Conservation (phyloP, 2,329 filamentous ascomycete genomes). For the Ophiostoma ulmi region DNA sequence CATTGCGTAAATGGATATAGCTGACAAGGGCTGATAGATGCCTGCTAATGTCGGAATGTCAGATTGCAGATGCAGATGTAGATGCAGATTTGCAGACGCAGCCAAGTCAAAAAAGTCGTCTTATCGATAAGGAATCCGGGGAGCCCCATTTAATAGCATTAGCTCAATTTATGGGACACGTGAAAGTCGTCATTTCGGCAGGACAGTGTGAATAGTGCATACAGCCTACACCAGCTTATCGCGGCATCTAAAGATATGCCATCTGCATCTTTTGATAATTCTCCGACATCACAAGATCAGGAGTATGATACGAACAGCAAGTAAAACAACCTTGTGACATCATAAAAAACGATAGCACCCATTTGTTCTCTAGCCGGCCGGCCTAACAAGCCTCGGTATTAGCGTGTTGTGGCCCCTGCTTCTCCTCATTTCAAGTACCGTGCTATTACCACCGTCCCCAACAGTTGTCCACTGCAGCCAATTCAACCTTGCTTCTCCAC, state of each 20-base stretch:
- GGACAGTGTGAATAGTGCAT: neutral
- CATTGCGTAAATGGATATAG: constrained; percentile 29
- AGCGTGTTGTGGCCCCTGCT: constrained; percentile 12
- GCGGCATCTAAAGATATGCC: neutral
- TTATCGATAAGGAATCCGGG: constrained; percentile 17
- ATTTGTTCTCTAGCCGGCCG: neutral
- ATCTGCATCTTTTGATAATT: neutral
- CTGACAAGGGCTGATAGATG: neutral
- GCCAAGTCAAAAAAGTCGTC: neutral
- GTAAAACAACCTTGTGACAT: no score
- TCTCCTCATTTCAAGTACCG: constrained; percentile 1
- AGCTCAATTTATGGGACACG: neutral
- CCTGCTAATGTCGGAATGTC: neutral
- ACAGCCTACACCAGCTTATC: neutral
- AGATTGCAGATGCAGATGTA: neutral
- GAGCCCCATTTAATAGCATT: neutral
- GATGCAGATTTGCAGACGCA: neutral
- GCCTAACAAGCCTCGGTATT: constrained; percentile 24
- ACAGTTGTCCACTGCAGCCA: neutral
- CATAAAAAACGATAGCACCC: no score
- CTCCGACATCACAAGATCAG: neutral
- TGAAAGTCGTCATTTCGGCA: constrained; percentile 9
- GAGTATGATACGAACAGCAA: neutral
- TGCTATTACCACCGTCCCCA: neutral
- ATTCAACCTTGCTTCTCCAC: neutral